Evolutionary conservation across 441 rosid genomes (phyloP), one percentile per base, ranked within the genome.

Genomic region (Brassica balearica): DNA sequence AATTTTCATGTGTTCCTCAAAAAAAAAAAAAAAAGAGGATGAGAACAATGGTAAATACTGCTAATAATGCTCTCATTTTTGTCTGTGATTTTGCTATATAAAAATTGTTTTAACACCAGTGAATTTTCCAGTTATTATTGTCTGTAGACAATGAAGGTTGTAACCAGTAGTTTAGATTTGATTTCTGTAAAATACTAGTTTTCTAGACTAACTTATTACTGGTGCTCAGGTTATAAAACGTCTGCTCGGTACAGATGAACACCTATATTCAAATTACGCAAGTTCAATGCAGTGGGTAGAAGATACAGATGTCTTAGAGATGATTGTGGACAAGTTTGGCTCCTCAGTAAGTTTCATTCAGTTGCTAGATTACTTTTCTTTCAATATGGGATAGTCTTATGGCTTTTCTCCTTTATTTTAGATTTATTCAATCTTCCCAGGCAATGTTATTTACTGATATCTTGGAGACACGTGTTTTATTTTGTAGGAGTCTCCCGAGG

Each of bases 281-380:
- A 97, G 88, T 67, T 84, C 88, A 79, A 89, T 95, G 91, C 91
- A 85, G 82, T 93, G 99, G 99, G 88, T 95, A 73, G 94, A 91
- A 76, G 96, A 91, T 69, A 90, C 92, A 65, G 89, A 93, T 87
- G 91, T 93, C 62, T 80, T 95, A 82, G 95, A 95, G 86, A 90
- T 91, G 97, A 95, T 95, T 82, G 91, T 88, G 60, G 91, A 90
- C 83, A 95, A 93, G 85, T 95, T 95, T 86, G 92, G 96, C 88
- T 90, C 95, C 82, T 91, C 99, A 36, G 99, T 95, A 85, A 84
- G 96, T 87, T 61, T 60, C 58, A 48, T 74, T 69, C 55, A 22
- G 73, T 71, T 23, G 71, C n/a, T 73, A 41, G 15, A 17, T 63
- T 38, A 62, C 71, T 62, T 61, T 68, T 32, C 34, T 73, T 73